Percentiles rank a stretch among this genome's conserved stretches.
Conservation (phyloP, 2,329 filamentous ascomycete species). For the Ophiocordyceps camponoti-leonardi region DNA sequence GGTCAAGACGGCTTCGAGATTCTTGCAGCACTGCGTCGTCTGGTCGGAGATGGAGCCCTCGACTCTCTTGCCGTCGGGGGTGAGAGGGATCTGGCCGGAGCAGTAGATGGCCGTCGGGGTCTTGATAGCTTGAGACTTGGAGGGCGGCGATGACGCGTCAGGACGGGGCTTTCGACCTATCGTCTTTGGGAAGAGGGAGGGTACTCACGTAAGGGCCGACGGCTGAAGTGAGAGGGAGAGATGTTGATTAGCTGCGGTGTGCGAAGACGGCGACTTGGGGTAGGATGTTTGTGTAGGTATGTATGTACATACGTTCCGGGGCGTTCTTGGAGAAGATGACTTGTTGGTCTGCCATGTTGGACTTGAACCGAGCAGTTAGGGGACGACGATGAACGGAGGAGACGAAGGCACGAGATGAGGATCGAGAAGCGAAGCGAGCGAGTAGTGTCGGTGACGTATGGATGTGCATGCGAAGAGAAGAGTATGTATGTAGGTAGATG, state of each 20-base stretch:
- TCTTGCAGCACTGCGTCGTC: slow-evolving; percentile 49
- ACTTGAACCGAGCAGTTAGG: slow-evolving; percentile 5
- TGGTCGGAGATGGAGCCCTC: slow-evolving; percentile 46
- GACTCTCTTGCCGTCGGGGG: slow-evolving; percentile 35
- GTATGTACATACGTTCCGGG: slow-evolving; percentile 31
- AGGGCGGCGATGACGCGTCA: background rate
- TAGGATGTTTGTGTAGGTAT: background rate
- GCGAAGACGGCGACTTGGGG: background rate
- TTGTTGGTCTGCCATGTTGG: slow-evolving; percentile 29
- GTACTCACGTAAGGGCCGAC: slow-evolving; percentile 47
- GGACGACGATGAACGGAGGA: slow-evolving; percentile 1
- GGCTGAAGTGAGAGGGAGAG: slow-evolving; percentile 19
- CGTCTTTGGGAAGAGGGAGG: background rate
- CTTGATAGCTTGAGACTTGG: slow-evolving; percentile 48
- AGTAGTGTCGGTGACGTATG: slow-evolving; percentile 9
- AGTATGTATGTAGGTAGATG: too few relatives aligned
- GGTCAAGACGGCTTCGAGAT: slow-evolving; percentile 67
- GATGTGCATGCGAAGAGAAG: slow-evolving; percentile 4
- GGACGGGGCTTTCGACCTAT: too few relatives aligned
- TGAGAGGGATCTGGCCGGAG: slow-evolving; percentile 57
- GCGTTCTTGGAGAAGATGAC: slow-evolving; percentile 41
- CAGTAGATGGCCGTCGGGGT: slow-evolving; percentile 48
- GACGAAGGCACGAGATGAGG: slow-evolving; percentile 1
- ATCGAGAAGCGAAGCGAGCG: slow-evolving; percentile 5
- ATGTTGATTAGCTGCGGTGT: background rate